Percentiles rank a stretch among this genome's conserved stretches.
Evolutionary conservation across 1,139 yeast genomes (phyloP).

Genomic region (Insectozyma bohioensis): DNA sequence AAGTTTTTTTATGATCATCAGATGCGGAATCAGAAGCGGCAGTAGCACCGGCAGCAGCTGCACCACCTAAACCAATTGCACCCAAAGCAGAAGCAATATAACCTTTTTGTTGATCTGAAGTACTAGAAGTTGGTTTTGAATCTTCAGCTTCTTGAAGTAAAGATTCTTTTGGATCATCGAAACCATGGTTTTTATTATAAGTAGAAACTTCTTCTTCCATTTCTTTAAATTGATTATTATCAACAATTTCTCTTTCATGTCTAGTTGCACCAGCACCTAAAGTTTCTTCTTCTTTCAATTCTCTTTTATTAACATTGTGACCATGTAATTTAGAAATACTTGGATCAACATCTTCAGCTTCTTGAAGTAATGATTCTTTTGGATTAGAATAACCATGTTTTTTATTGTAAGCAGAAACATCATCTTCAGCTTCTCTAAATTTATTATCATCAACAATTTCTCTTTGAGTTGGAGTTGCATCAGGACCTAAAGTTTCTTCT

Average conservation of each 20-base stretch:
- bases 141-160: conserved; percentile 32
- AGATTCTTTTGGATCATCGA: conserved; percentile 23
- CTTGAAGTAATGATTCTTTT: conserved; percentile 28
- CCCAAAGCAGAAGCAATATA: conserved; percentile 4
- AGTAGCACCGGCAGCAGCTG: conserved; percentile 1
- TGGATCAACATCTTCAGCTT: conserved; percentile 28
- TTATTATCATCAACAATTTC: conserved; percentile 9
- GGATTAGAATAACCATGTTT: conserved; percentile 26
- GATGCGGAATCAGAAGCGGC: no score
- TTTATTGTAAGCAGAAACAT: conserved; percentile 28
- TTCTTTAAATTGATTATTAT: conserved; percentile 11
- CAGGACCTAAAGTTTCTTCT: conserved; percentile 5
- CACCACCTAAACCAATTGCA: conserved; percentile 2
- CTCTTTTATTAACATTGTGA: conserved; percentile 15
- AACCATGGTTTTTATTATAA: conserved; percentile 31
- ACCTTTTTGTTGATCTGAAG: conserved; percentile 15
- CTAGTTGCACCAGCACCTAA: conserved; percentile 3
- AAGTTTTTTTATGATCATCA: conserved; percentile 4
- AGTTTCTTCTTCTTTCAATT: conserved; percentile 7
- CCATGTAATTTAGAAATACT: conserved; percentile 18
- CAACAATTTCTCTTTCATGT: conserved; percentile 10
- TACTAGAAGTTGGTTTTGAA: conserved; percentile 22
- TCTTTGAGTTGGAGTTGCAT: conserved; percentile 9
- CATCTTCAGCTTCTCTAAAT: conserved; percentile 20
- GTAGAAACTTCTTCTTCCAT: conserved; percentile 26